A percentile compares a stretch with the other conserved stretches of the same genome.
phyloP scores from a whole-genome alignment of 768 basidiomycete species.

The Mycena maculata region DNA sequence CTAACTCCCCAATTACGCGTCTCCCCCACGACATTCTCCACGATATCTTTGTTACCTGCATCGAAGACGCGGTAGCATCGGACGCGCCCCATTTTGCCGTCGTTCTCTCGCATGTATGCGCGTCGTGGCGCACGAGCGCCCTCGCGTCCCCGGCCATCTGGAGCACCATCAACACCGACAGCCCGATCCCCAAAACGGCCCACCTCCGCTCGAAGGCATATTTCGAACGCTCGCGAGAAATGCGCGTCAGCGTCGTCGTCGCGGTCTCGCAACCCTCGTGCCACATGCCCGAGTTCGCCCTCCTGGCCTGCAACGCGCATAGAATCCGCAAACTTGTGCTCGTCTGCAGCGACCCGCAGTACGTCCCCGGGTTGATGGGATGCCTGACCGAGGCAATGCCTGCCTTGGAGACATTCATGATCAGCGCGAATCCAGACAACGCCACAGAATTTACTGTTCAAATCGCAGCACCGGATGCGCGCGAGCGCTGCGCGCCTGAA shows the following conservation, averaged over 20 bases:
- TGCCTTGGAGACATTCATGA: slow-evolving; percentile 1
- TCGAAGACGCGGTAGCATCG: background rate
- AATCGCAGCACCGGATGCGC: background rate
- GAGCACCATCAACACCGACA: background rate
- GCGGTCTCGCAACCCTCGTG: background rate
- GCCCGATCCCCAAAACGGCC: background rate
- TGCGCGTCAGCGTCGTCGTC: background rate
- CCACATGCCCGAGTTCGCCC: slow-evolving; percentile 3
- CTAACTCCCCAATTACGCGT: background rate
- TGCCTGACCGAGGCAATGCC: slow-evolving; percentile 25
- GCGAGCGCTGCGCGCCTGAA: background rate
- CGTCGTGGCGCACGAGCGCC: slow-evolving; percentile 25
- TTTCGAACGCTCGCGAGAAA: slow-evolving; percentile 6
- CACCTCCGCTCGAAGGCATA: background rate
- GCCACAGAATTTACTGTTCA: background rate
- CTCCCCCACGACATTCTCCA: slow-evolving; percentile 29
- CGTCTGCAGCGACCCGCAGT: background rate
- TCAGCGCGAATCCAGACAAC: slow-evolving; percentile 1
- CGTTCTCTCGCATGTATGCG: slow-evolving; percentile 30
- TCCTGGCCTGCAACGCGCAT: slow-evolving; percentile 8
- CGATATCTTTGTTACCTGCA: slow-evolving; percentile 20
- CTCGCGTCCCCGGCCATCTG: slow-evolving; percentile 18
- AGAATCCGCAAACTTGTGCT: background rate
- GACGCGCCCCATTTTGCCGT: slow-evolving; percentile 7
- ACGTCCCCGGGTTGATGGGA: background rate